These are phyloP conservation scores for Penicillium concentricum DNA, from an alignment of 2,329 filamentous ascomycete genomes.

Conservation along the genomic window DNA sequence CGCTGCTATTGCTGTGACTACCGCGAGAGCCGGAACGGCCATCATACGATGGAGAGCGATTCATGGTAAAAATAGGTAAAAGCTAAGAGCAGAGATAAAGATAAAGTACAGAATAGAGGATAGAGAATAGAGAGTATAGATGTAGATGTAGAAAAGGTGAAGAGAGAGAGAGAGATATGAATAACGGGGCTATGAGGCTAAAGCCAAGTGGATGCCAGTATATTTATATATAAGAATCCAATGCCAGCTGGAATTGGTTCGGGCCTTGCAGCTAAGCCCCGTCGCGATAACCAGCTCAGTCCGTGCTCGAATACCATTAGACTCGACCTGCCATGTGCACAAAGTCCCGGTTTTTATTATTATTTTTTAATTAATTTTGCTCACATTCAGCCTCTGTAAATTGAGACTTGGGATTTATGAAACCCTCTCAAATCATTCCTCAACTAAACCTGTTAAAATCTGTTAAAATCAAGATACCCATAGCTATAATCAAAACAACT, in stretches of 20 bases:
- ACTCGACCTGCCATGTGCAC: conserved; percentile 24
- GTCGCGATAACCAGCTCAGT: conserved; percentile 18
- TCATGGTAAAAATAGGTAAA: conserved; percentile 27
- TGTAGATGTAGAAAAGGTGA: too few species aligned
- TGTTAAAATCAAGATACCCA: background rate
- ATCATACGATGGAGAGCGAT: conserved; percentile 31
- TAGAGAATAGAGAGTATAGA: too few species aligned
- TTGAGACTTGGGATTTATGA: background rate
- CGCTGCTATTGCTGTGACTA: conserved; percentile 80
- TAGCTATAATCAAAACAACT: background rate
- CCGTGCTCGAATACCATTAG: conserved; percentile 17
- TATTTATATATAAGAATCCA: conserved; percentile 21
- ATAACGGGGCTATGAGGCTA: conserved; percentile 4
- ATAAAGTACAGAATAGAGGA: conserved; percentile 6
- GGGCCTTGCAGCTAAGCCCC: conserved; percentile 27
- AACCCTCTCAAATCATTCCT: background rate
- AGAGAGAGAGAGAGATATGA: conserved; percentile 7
- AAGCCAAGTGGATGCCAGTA: conserved; percentile 1
- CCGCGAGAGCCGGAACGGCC: conserved; percentile 53
- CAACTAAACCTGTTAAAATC: background rate
- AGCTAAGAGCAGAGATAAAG: conserved; percentile 2
- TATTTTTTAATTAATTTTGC: background rate
- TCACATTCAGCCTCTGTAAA: conserved; percentile 4
- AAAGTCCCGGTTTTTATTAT: conserved; percentile 2
- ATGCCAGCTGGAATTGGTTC: conserved; percentile 15